phyloP scores from a whole-genome alignment of 305 asterid species.

The Fraxinus velutina region DNA sequence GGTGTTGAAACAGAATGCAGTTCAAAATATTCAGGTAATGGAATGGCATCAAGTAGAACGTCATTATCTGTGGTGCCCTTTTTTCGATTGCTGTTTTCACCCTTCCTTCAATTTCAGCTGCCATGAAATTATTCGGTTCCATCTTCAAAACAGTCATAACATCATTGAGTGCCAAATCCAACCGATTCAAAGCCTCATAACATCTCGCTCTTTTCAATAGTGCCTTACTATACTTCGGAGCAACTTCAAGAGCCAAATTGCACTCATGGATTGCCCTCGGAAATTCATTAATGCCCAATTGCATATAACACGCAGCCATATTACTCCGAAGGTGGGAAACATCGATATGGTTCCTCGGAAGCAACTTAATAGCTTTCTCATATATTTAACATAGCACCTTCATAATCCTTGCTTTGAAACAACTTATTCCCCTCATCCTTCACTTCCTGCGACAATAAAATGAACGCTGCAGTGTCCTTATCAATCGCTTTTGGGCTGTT shows the following conservation, averaged over 20 bases:
- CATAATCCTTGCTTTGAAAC: conserved; percentile 72
- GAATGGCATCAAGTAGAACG: conserved; percentile 35
- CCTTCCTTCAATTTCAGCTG: conserved; percentile 64
- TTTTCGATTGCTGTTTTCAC: conserved; percentile 46
- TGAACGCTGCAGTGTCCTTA: conserved; percentile 62
- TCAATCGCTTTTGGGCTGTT: conserved; percentile 47
- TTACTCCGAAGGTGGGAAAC: conserved; percentile 72
- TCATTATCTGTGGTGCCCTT: conserved; percentile 38
- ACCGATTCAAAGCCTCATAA: conserved; percentile 75
- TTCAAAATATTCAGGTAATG: conserved; percentile 52
- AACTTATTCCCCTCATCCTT: conserved; percentile 70
- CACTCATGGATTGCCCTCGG: conserved; percentile 85
- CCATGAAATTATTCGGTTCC: conserved; percentile 83
- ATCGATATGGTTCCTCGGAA: conserved; percentile 76
- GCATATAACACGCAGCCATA: conserved; percentile 87
- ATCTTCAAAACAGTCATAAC: conserved; percentile 55
- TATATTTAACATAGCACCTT: conserved; percentile 72
- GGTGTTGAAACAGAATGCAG: conserved; percentile 35
- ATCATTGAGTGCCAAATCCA: conserved; percentile 71
- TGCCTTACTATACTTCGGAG: conserved; percentile 85
- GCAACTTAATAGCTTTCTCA: conserved; percentile 74
- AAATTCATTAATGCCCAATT: conserved; percentile 70
- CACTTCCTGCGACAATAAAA: conserved; percentile 61
- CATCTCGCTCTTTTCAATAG: conserved; percentile 86
- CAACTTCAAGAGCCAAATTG: conserved; percentile 83